A percentile compares a stretch with the other conserved stretches of the same genome.
Evolutionary conservation across 2,329 filamentous ascomycete genomes (phyloP).

Genomic region (Huntiella moniliformis): DNA sequence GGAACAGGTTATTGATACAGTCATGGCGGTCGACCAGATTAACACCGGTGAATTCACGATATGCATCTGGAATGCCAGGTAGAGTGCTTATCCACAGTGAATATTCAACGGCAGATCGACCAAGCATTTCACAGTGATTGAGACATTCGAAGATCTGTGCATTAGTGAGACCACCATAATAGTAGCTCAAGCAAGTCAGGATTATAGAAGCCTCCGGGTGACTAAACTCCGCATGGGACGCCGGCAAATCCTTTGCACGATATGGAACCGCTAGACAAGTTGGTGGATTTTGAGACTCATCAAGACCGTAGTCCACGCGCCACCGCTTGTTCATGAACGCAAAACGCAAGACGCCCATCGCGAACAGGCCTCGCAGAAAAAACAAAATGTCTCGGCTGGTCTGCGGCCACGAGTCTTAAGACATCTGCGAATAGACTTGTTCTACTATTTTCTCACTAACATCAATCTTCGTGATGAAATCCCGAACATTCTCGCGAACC

Average conservation of each 20-base stretch:
- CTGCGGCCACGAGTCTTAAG: constrained; percentile 18
- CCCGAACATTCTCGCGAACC: constrained; percentile 18
- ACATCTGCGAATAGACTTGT: constrained; percentile 17
- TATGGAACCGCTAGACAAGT: constrained; percentile 39
- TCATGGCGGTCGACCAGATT: constrained; percentile 37
- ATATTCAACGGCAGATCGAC: constrained; percentile 35
- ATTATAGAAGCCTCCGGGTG: constrained; percentile 40
- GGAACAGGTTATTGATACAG: constrained; percentile 32
- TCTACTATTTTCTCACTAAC: constrained; percentile 18
- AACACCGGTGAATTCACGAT: constrained; percentile 28
- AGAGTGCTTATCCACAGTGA: constrained; percentile 25
- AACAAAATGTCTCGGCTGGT: constrained; percentile 21
- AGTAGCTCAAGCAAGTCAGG: constrained; percentile 37
- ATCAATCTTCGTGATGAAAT: constrained; percentile 26
- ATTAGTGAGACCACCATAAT: constrained; percentile 34
- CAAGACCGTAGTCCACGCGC: constrained; percentile 45
- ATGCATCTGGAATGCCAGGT: constrained; percentile 18
- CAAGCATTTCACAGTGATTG: constrained; percentile 26
- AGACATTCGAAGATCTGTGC: constrained; percentile 31
- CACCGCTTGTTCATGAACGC: constrained; percentile 38
- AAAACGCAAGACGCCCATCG: constrained; percentile 34
- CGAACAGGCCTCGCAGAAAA: constrained; percentile 36
- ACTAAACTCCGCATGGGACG: constrained; percentile 38
- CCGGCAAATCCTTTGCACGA: constrained; percentile 38
- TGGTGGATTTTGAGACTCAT: constrained; percentile 21